Evolutionary conservation across 2,329 filamentous ascomycete species (phyloP).

Genomic region (Fusarium neocosmosporiellum): DNA sequence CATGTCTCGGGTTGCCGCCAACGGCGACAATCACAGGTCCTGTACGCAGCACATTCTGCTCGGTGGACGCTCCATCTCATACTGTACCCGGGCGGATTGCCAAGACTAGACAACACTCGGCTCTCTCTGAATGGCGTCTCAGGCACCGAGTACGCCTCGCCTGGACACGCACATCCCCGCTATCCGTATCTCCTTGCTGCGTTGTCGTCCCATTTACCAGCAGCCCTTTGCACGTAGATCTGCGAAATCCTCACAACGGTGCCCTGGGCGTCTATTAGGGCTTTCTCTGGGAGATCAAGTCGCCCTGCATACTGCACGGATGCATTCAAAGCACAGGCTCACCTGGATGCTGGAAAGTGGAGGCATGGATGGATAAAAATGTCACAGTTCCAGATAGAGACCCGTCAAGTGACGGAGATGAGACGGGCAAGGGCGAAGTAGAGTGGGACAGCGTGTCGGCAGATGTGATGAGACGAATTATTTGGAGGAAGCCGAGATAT

Average conservation of each 20-base stretch:
- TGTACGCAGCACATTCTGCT: background rate
- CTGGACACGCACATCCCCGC: background rate
- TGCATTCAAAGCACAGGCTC: background rate
- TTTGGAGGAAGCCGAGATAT: background rate
- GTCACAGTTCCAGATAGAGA: background rate
- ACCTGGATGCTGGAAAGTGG: background rate
- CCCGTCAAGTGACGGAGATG: slow-evolving; percentile 1
- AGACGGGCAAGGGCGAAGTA: background rate
- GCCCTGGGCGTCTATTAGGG: background rate
- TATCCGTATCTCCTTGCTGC: background rate
- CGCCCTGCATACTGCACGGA: background rate
- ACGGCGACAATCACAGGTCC: slow-evolving; percentile 10
- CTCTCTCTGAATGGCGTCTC: slow-evolving; percentile 14
- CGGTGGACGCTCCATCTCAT: background rate
- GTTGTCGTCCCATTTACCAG: background rate
- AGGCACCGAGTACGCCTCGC: slow-evolving; percentile 1
- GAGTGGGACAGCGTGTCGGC: background rate
- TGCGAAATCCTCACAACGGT: background rate
- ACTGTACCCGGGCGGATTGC: slow-evolving; percentile 18
- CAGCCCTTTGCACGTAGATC: background rate
- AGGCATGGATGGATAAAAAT: slow-evolving; percentile 5
- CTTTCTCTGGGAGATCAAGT: background rate
- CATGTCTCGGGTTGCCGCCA: slow-evolving; percentile 32
- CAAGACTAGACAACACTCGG: slow-evolving; percentile 20
- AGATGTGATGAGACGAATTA: background rate